Conservation (phyloP, 768 basidiomycete genomes). For the Coprinopsis sp. region DNA sequence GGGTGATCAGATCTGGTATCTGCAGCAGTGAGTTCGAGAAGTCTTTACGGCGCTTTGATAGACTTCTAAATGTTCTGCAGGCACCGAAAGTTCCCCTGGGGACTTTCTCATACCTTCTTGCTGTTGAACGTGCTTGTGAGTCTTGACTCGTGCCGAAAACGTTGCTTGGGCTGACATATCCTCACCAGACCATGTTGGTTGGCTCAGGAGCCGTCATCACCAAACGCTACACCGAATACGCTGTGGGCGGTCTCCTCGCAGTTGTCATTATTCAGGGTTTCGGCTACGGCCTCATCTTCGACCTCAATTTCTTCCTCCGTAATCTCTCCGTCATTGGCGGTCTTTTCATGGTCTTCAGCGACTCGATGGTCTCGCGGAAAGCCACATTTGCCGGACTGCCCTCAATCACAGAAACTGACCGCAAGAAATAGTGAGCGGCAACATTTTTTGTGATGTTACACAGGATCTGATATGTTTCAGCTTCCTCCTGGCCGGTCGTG, state of each 20-base stretch:
- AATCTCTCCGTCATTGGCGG: constrained; percentile 98
- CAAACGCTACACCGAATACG: constrained; percentile 83
- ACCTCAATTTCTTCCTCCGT: constrained; percentile 99
- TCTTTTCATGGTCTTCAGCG: constrained; percentile 98
- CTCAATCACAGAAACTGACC: constrained; percentile 86
- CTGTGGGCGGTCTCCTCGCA: constrained; percentile 82
- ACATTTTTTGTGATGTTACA: neutral
- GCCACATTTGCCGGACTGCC: constrained; percentile 89
- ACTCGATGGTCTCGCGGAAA: constrained; percentile 86
- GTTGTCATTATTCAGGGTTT: constrained; percentile 96
- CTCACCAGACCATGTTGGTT: constrained; percentile 73
- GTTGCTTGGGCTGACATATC: neutral
- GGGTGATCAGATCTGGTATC: constrained; percentile 97
- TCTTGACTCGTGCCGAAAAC: constrained; percentile 12
- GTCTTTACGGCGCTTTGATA: constrained; percentile 4
- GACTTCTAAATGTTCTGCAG: constrained; percentile 35
- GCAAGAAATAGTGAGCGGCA: constrained; percentile 89
- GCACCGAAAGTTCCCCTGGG: constrained; percentile 94
- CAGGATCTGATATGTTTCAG: constrained; percentile 33
- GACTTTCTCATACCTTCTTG: constrained; percentile 90
- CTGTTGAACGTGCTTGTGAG: constrained; percentile 86
- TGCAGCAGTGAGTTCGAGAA: constrained; percentile 76
- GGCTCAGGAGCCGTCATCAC: constrained; percentile 83
- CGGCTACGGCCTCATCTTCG: constrained; percentile 98
- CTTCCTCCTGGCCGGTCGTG: constrained; percentile 95